These are phyloP conservation scores for Dictyostelium citrinum DNA, from an alignment of 78 protist species.

Conservation along the genomic window DNA sequence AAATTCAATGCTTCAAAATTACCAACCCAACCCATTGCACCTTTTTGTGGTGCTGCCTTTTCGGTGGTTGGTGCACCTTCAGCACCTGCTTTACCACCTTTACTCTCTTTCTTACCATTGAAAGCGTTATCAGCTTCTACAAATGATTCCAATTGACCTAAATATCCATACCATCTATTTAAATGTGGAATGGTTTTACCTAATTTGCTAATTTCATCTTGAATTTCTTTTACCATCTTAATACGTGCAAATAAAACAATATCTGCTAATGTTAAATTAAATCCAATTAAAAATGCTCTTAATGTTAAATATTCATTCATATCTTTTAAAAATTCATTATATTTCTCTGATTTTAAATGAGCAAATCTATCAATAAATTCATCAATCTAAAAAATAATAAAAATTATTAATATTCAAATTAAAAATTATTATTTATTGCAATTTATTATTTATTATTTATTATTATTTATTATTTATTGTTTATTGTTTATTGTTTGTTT, in stretches of 20 bases:
- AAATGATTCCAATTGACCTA: slow-evolving; percentile 1
- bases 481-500: too few species aligned
- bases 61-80: not conserved
- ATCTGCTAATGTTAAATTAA: slow-evolving; percentile 52
- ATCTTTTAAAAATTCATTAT: not conserved
- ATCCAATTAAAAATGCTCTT: slow-evolving; percentile 56
- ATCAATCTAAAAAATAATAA: not conserved
- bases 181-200: slow-evolving; percentile 53
- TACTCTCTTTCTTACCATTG: not conserved
- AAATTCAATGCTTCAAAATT: slow-evolving; percentile 18
- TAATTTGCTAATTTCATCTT: not conserved
- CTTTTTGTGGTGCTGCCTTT: not conserved
- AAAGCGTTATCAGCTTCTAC: not conserved
- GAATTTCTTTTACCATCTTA: slow-evolving; percentile 12
- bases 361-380: slow-evolving; percentile 50
- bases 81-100: not conserved
- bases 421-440: too few species aligned
- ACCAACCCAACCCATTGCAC: slow-evolving; percentile 77
- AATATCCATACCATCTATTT: slow-evolving; percentile 37
- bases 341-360: slow-evolving; percentile 27
- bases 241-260: slow-evolving; percentile 40
- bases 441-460: too few species aligned
- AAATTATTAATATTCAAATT: too few species aligned
- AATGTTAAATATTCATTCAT: slow-evolving; percentile 45
- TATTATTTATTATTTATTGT: too few species aligned